Percentiles rank a stretch among this genome's conserved stretches.
These are phyloP conservation scores for Flueggea neowawraea DNA, from an alignment of 441 rosid genomes.

Conservation along the genomic window DNA sequence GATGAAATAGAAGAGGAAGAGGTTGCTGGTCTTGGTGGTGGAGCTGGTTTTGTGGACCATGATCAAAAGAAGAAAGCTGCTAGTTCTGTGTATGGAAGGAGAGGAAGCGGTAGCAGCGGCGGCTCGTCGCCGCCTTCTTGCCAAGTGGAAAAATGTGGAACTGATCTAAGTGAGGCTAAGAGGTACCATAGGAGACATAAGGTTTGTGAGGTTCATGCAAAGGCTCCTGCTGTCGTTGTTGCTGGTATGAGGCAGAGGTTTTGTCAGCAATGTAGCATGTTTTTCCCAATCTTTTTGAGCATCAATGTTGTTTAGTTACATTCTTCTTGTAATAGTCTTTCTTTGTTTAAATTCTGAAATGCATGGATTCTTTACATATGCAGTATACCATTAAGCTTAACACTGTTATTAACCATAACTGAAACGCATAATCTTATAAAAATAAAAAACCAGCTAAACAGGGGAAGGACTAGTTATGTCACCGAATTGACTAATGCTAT, in stretches of 20 bases:
- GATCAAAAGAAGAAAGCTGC: conserved; percentile 45
- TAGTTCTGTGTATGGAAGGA: conserved; percentile 21
- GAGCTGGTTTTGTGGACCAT: conserved; percentile 7
- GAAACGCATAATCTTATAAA: not conserved
- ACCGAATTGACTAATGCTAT: not conserved
- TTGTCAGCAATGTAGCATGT: conserved; percentile 85
- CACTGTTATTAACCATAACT: too few species aligned
- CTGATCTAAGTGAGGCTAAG: conserved; percentile 44
- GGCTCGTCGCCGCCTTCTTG: conserved; percentile 45
- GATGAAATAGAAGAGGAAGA: conserved; percentile 49
- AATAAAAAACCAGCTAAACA: not conserved
- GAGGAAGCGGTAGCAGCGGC: conserved; percentile 33
- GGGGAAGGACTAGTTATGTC: too few species aligned
- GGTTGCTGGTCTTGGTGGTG: conserved; percentile 20
- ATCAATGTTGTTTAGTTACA: not conserved
- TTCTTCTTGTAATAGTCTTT: not conserved
- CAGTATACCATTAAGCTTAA: too few species aligned
- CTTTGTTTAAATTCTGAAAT: not conserved
- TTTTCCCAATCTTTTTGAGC: not conserved
- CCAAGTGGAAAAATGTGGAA: conserved; percentile 52
- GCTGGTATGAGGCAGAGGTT: conserved; percentile 52
- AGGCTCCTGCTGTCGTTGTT: conserved; percentile 42
- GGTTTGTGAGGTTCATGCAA: conserved; percentile 61
- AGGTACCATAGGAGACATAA: conserved; percentile 57
- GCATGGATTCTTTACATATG: not conserved